phyloP scores from a whole-genome alignment of 495 filamentous ascomycete genomes.

The Penicilliopsis zonata region DNA sequence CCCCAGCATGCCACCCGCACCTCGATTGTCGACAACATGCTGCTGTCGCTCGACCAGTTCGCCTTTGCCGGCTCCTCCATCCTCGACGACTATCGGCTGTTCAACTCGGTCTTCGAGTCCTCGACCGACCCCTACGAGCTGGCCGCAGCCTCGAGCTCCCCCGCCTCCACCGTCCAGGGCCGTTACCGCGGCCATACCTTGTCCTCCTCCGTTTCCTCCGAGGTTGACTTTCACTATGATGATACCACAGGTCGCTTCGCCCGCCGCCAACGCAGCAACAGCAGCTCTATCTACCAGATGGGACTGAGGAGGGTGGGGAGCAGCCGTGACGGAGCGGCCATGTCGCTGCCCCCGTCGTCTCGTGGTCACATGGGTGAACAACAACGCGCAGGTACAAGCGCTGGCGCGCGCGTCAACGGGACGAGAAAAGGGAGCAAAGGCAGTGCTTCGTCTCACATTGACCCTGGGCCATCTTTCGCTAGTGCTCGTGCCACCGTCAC shows the following conservation, averaged over 20 bases:
- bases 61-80: conserved; percentile 36
- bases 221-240: conserved; percentile 58
- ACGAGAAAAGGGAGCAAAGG: conserved; percentile 57
- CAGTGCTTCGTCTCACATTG: conserved; percentile 58
- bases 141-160: too few relatives aligned
- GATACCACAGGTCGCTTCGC: conserved; percentile 50
- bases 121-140: conserved; percentile 14
- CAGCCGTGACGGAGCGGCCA: conserved; percentile 31
- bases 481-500: conserved; percentile 42
- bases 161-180: conserved; percentile 15
- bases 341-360: too few relatives aligned
- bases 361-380: conserved; percentile 16
- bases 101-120: conserved; percentile 26
- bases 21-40: conserved; percentile 86
- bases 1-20: conserved; percentile 65
- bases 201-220: conserved; percentile 62
- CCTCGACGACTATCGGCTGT: conserved; percentile 30
- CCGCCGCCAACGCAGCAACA: conserved; percentile 63
- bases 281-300: conserved; percentile 62
- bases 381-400: conserved; percentile 4
- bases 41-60: conserved; percentile 78
- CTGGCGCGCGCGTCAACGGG: conserved; percentile 6
- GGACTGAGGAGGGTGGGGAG: conserved; percentile 53
- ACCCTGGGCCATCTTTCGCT: conserved; percentile 39
- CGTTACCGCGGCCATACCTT: conserved; percentile 49